Evolutionary conservation across 345 rosid genomes (phyloP).

Genomic region (Combretum micranthum): DNA sequence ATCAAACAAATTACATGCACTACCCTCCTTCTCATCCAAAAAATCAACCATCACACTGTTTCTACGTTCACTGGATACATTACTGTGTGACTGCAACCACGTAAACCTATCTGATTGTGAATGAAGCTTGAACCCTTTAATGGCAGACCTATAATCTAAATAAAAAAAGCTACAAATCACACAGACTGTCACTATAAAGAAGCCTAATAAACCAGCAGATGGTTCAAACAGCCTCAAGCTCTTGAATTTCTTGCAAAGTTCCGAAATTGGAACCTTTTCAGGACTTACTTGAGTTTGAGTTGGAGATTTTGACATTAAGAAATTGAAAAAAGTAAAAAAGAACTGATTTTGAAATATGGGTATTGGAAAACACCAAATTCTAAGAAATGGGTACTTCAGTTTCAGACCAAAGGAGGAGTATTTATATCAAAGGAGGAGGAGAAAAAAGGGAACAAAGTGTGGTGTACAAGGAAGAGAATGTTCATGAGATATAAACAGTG

Average conservation of each 20-base stretch:
- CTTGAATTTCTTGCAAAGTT: conserved; percentile 49
- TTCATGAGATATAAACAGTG: no score
- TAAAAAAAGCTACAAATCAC: conserved; percentile 57
- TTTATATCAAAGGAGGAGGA: no score
- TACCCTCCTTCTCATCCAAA: conserved; percentile 37
- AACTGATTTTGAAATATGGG: no score
- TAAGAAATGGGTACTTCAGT: no score
- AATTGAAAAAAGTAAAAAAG: no score
- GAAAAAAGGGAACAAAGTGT: no score
- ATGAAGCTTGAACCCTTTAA: conserved; percentile 34
- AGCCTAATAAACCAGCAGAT: conserved; percentile 57
- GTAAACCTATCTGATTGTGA: conserved; percentile 49
- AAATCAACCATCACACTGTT: conserved; percentile 33
- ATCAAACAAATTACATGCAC: conserved; percentile 63
- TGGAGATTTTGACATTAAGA: no score
- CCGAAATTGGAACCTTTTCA: conserved; percentile 29
- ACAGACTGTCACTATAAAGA: conserved; percentile 48
- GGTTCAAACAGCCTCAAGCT: conserved; percentile 62
- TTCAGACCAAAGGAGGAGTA: no score
- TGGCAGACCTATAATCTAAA: conserved; percentile 42
- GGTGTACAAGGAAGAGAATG: no score
- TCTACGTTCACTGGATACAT: background rate
- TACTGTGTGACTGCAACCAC: conserved; percentile 36
- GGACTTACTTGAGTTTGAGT: background rate
- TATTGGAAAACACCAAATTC: no score